These are phyloP conservation scores for Elsinoe fawcettii DNA, from an alignment of 2,329 filamentous ascomycete genomes.

Conservation along the genomic window DNA sequence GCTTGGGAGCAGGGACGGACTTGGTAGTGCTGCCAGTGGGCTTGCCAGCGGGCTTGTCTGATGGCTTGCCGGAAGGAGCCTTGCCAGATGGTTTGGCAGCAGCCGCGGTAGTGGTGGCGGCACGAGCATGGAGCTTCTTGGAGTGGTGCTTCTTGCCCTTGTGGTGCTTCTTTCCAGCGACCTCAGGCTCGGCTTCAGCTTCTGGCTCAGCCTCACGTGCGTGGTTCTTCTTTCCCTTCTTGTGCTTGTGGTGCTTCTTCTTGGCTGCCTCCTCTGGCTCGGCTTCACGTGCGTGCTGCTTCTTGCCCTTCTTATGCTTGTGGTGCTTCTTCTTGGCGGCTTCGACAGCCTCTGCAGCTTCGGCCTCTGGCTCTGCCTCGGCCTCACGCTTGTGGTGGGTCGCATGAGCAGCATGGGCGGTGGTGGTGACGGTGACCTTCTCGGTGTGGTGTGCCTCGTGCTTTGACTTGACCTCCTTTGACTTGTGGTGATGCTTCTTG, in stretches of 20 bases:
- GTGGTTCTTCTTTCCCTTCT: conserved; percentile 3
- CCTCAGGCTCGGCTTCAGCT: conserved; percentile 32
- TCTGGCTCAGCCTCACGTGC: conserved; percentile 31
- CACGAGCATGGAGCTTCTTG: neutral
- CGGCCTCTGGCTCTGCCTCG: conserved; percentile 25
- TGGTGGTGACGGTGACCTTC: neutral
- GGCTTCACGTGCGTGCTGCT: neutral
- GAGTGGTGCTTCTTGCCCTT: conserved; percentile 1
- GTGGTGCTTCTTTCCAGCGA: neutral
- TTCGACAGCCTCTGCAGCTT: conserved; percentile 48
- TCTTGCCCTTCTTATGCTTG: conserved; percentile 3
- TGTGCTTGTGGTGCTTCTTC: conserved; percentile 4
- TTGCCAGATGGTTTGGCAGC: neutral
- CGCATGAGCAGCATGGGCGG: neutral
- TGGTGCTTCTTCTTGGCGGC: neutral
- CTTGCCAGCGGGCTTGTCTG: neutral
- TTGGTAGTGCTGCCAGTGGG: neutral
- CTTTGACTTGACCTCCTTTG: neutral
- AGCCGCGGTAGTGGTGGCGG: neutral
- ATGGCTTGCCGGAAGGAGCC: neutral
- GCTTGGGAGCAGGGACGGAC: neutral
- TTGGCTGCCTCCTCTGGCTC: neutral
- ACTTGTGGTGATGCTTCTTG: conserved; percentile 4
- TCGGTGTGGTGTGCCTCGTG: neutral
- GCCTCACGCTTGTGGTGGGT: conserved; percentile 2